phyloP scores from a whole-genome alignment of 139 green algal species.

The Nannochloris sp. region DNA sequence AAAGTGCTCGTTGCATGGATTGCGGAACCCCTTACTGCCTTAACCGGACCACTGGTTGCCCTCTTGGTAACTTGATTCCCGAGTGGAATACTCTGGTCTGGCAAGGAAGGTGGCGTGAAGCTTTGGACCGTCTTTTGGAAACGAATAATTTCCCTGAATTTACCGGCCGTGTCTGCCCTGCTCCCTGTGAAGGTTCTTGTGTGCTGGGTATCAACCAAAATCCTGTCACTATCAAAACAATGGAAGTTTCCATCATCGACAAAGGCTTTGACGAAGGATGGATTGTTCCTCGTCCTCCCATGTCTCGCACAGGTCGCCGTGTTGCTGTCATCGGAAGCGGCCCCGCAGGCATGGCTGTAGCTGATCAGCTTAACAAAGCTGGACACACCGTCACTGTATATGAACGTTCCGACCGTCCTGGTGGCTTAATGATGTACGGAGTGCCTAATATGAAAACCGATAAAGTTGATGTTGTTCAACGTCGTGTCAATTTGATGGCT shows the following conservation, averaged over 20 bases:
- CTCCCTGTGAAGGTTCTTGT: conserved; percentile 91
- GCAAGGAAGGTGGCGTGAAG: conserved; percentile 85
- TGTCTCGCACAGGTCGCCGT: conserved; percentile 61
- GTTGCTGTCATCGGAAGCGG: conserved; percentile 87
- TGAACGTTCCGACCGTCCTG: conserved; percentile 85
- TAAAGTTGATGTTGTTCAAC: conserved; percentile 88
- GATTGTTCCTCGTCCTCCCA: conserved; percentile 82
- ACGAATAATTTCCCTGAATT: conserved; percentile 99
- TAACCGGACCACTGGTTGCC: conserved; percentile 69
- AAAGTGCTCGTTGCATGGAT: conserved; percentile 92
- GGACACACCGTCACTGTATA: conserved; percentile 86
- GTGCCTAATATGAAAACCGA: conserved; percentile 99
- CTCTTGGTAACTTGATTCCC: conserved; percentile 90
- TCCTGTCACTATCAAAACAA: conserved; percentile 93
- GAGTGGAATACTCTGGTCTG: conserved; percentile 96
- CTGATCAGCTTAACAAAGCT: conserved; percentile 97
- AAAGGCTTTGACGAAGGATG: conserved; percentile 89
- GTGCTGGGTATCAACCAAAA: conserved; percentile 96
- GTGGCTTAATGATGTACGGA: conserved; percentile 93
- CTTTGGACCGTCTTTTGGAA: conserved; percentile 84
- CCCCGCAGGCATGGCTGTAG: conserved; percentile 84
- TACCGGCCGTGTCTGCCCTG: conserved; percentile 87
- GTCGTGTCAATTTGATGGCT: conserved; percentile 90
- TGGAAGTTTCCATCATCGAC: conserved; percentile 54
- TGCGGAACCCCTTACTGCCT: conserved; percentile 97